Percentiles rank a stretch among this genome's conserved stretches.
Evolutionary conservation across 148 eudicot genomes (phyloP).

Genomic region (Chenopodium suecicum): DNA sequence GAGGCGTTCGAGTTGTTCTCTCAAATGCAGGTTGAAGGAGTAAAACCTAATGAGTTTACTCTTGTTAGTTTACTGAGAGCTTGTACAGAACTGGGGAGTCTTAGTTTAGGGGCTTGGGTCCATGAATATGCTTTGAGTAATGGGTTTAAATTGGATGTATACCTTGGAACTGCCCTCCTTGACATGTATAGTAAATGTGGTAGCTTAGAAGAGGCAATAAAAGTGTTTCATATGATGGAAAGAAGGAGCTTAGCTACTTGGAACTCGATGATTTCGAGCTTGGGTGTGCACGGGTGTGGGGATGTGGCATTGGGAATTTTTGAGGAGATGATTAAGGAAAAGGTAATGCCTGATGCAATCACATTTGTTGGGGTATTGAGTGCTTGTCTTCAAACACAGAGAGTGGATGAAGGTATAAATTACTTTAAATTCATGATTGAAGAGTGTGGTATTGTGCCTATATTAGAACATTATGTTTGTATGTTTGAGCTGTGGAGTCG

Average conservation of each 20-base stretch:
- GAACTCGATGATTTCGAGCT: slow-evolving; percentile 70
- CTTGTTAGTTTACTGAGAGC: slow-evolving; percentile 57
- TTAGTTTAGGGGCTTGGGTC: slow-evolving; percentile 52
- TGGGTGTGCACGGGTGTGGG: slow-evolving; percentile 68
- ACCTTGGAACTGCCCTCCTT: slow-evolving; percentile 64
- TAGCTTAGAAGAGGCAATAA: slow-evolving; percentile 49
- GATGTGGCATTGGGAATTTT: slow-evolving; percentile 53
- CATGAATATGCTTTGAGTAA: slow-evolving; percentile 60
- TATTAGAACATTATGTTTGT: slow-evolving; percentile 46
- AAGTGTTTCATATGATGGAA: slow-evolving; percentile 53
- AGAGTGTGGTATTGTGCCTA: slow-evolving; percentile 46
- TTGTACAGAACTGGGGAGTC: slow-evolving; percentile 53
- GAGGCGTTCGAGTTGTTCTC: slow-evolving; percentile 55
- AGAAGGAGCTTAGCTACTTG: slow-evolving; percentile 56
- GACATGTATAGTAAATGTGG: slow-evolving; percentile 87
- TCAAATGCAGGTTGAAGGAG: slow-evolving; percentile 48
- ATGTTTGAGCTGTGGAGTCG: slow-evolving; percentile 45
- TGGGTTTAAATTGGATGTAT: slow-evolving; percentile 46
- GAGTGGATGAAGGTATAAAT: slow-evolving; percentile 36
- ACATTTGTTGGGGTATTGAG: slow-evolving; percentile 63
- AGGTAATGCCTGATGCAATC: slow-evolving; percentile 57
- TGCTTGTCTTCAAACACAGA: slow-evolving; percentile 55
- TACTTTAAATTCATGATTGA: slow-evolving; percentile 49
- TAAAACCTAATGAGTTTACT: slow-evolving; percentile 59
- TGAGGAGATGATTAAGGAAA: slow-evolving; percentile 42